Base-by-base conservation (phyloP, 2,329 filamentous ascomycete species). In the Aphanoascus verrucosus region DNA sequence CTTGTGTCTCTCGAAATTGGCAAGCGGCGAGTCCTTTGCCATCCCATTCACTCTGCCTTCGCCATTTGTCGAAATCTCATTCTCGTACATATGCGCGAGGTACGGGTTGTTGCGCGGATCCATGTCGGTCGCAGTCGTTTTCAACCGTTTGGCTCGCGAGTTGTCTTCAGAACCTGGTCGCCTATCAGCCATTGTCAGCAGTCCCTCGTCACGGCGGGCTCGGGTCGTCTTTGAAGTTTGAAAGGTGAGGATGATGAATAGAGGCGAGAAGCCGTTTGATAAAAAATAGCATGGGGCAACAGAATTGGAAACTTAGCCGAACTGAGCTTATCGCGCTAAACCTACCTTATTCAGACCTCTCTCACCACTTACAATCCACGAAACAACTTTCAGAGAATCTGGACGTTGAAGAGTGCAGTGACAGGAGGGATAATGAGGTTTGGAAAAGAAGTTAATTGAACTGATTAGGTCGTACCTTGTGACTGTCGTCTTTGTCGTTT, bases 41-140 rank as follows among this genome's bases (percentile, higher is more conserved):
- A 47, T 57, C 63, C 64, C 64, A 60, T 68, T 63, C 54, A 61
- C 58, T 12, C 17, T 45, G 19, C 49, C 19, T 60, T 61, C 52
- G 60, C 54, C 64, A 69, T 61, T 70, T 20, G 52, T 60, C 49
- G 62, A 53, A 62, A 69, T 60, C 69, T 73, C 67, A 57, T 78
- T 72, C 58, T 84, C 77, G 70, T 91, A 83, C 81, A 86, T 85
- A 71, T 98, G 93, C 54, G 89, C 87, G 58, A 98, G 82, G 74
- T 98, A 97, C 1, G 87, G 88, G 68, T 97, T 97, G 66, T 79
- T 65, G 55, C 72, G 72, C 52, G 79, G 78, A 64, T 81, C 77
- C 58, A 68, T 71, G 57, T 71, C 70, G 60, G 67, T 59, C 61
- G 63, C 65, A 48, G 70, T 65, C 59, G 74, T 76, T 65, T 80